Percentiles rank a stretch among this genome's conserved stretches.
These are phyloP conservation scores for Xylaria polymorpha DNA, from an alignment of 2,329 filamentous ascomycete species.

Conservation along the genomic window DNA sequence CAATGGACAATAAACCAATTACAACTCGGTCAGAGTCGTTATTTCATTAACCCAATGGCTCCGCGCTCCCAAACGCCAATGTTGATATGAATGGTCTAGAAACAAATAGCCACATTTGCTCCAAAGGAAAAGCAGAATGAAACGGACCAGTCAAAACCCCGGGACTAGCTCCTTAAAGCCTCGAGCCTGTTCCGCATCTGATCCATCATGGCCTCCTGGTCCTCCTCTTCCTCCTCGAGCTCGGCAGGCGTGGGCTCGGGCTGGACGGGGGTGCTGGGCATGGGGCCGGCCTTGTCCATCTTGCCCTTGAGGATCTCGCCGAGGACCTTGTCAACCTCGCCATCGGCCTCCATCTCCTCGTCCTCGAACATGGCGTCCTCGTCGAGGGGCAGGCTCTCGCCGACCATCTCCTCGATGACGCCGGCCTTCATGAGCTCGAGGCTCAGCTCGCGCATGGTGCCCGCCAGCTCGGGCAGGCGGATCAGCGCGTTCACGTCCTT, in stretches of 20 bases:
- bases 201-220: constrained; percentile 89
- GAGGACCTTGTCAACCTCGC: constrained; percentile 91
- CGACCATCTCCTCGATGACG: constrained; percentile 97
- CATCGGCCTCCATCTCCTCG: constrained; percentile 77
- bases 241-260: constrained; percentile 62
- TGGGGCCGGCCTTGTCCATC: constrained; percentile 71
- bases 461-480: constrained; percentile 83
- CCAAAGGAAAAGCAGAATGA: background rate
- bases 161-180: constrained; percentile 82
- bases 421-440: constrained; percentile 92
- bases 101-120: no score
- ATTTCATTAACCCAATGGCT: constrained; percentile 33
- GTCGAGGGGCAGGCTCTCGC: constrained; percentile 83
- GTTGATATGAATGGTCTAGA: constrained; percentile 17
- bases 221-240: constrained; percentile 78
- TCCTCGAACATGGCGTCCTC: constrained; percentile 77
- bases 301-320: constrained; percentile 89
- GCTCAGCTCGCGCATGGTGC: constrained; percentile 88
- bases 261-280: constrained; percentile 66
- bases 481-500: constrained; percentile 93
- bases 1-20: constrained; percentile 20
- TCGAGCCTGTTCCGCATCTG: constrained; percentile 94
- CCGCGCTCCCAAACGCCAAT: constrained; percentile 41
- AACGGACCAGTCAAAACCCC: background rate
- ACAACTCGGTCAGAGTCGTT: constrained; percentile 31